These are phyloP conservation scores for Termitomyces sp. DNA, from an alignment of 768 basidiomycete genomes.

Conservation along the genomic window DNA sequence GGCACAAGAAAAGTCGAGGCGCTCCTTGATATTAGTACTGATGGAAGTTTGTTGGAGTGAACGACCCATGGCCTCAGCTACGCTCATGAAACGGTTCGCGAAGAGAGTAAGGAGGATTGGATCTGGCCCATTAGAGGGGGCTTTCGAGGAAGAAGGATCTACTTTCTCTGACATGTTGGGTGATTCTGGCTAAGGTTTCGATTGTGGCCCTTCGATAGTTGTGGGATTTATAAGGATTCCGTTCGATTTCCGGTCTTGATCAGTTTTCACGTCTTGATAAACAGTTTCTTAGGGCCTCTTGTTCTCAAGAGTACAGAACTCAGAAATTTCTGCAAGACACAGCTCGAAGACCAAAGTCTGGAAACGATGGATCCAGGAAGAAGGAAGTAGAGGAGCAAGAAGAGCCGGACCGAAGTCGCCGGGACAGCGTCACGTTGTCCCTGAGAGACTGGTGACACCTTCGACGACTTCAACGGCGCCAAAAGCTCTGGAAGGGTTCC, in stretches of 20 bases:
- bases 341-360: neutral
- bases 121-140: constrained; percentile 52
- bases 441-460: neutral
- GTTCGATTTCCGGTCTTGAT: neutral
- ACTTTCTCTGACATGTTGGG: neutral
- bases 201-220: neutral
- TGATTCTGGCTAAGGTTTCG: neutral
- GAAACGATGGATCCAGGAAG: neutral
- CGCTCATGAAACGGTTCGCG: constrained; percentile 96
- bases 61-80: constrained; percentile 93
- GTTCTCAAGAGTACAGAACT: neutral
- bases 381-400: too few relatives aligned
- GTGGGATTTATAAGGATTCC: neutral
- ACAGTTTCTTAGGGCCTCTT: neutral
- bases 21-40: constrained; percentile 93
- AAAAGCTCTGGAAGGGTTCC: neutral
- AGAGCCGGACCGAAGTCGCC: neutral
- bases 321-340: neutral
- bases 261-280: neutral
- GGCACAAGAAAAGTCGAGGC: constrained; percentile 93
- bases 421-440: neutral
- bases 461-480: neutral
- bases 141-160: constrained; percentile 6
- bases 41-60: constrained; percentile 88
- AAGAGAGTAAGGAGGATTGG: constrained; percentile 88